Base-by-base conservation (phyloP, 2,329 filamentous ascomycete genomes). In the Neopestalotiopsis rosae region DNA sequence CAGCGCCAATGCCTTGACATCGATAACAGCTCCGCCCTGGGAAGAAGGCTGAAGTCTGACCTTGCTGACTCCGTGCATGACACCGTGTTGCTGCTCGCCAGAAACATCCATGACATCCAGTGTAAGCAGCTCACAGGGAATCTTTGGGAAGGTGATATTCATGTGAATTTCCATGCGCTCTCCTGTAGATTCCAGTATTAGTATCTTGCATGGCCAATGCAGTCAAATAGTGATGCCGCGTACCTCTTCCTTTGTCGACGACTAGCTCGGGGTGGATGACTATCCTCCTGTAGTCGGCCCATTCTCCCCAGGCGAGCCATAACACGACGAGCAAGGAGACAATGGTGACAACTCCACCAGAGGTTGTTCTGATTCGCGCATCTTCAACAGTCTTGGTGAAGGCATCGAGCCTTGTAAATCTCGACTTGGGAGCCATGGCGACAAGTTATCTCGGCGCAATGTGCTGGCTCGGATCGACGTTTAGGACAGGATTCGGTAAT, bases 301-400 rank as follows among this genome's bases (percentile, higher is more conserved):
- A 99, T 91, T 99, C 96, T 81, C 95, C 94, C 91, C 93, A 95
- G 32, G 94, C 88, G 74, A 99, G 88, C 81, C 92, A 98, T 59
- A 98, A 79, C 67, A 99, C 94, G 66, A 98, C 88, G 65, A 99
- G 80, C 76, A 99, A 85, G 70, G 95, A 98, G 73, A 92, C 88
- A 76, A 99, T 94, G 68, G 96, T 99, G 76, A 99, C 94, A 75
- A 99, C 90, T 74, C 96, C 96, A 73, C 96, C 96, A 2, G 94
- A 97, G 6, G 95, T 98, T 40, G 96, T 99, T 76, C 97, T 92
- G 79, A 99, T 90, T 76, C 96, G 90, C 74, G 97, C 96, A 90
- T 99, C 96, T 81, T 99, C 96, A 75, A 99, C 96, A 13, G 96
- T 99, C 84, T 99, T 99, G 65, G 95, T 97, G 81, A 99, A 99